Evolutionary conservation across 345 rosid genomes (phyloP).

Genomic region (Ceriops zippeliana): DNA sequence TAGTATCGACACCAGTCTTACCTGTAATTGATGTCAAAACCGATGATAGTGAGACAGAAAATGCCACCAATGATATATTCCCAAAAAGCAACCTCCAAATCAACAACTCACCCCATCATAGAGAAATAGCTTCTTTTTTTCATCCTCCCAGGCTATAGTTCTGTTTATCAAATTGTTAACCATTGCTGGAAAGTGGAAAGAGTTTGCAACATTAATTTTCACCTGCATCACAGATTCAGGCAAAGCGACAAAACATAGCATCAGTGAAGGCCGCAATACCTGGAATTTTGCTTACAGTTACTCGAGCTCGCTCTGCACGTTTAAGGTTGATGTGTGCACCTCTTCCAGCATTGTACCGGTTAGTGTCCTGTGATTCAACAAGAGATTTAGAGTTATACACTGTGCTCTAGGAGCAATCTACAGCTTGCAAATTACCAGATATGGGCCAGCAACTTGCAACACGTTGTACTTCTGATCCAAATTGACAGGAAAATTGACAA

Average conservation of each 20-base stretch:
- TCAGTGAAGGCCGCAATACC: constrained; percentile 39
- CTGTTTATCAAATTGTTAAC: constrained; percentile 75
- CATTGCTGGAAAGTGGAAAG: constrained; percentile 49
- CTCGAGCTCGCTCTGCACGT: constrained; percentile 87
- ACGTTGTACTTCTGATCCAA: not conserved
- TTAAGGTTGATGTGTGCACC: constrained; percentile 92
- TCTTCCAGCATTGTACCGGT: constrained; percentile 81
- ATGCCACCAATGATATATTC: not conserved
- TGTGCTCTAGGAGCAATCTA: not conserved
- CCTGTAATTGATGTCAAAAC: constrained; percentile 40
- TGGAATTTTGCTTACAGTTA: constrained; percentile 77
- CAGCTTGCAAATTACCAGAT: constrained; percentile 2
- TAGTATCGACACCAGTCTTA: constrained; percentile 66
- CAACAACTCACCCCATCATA: constrained; percentile 78
- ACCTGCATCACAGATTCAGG: constrained; percentile 2
- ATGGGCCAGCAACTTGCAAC: not conserved
- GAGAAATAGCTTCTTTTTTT: constrained; percentile 56
- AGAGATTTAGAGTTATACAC: constrained; percentile 1
- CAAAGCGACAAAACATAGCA: not conserved
- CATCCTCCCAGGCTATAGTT: constrained; percentile 79
- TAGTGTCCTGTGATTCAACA: constrained; percentile 54
- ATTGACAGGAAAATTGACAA: not conserved
- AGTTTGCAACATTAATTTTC: constrained; percentile 2
- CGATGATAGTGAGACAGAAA: not conserved
- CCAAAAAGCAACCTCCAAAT: not conserved